Evolutionary conservation across 148 eudicot genomes (phyloP).

Genomic region (Rhododendron simsii): DNA sequence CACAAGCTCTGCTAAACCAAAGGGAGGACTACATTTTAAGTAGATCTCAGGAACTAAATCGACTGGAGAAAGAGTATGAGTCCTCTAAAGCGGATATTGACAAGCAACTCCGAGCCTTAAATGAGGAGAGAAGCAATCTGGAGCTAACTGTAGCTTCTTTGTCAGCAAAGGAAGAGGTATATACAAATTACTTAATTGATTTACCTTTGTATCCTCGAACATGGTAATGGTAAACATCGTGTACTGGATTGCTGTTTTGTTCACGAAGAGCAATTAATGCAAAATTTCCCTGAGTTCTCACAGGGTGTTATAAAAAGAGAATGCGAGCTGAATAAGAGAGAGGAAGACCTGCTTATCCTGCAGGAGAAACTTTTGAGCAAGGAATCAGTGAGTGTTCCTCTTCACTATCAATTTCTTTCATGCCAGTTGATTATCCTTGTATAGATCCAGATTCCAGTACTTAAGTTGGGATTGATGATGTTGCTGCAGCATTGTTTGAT

Average conservation of each 20-base stretch:
- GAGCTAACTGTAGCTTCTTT: constrained; percentile 44
- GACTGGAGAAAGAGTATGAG: constrained; percentile 63
- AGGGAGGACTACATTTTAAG: constrained; percentile 65
- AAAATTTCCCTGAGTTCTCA: constrained; percentile 5
- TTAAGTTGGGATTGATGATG: background rate
- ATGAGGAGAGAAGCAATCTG: constrained; percentile 43
- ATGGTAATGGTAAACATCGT: background rate
- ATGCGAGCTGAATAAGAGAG: constrained; percentile 53
- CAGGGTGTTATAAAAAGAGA: constrained; percentile 69
- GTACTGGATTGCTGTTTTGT: background rate
- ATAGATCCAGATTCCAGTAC: background rate
- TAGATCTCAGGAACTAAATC: constrained; percentile 54
- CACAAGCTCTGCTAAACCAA: constrained; percentile 74
- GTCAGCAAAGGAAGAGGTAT: constrained; percentile 83
- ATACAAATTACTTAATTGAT: background rate
- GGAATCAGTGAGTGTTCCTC: constrained; percentile 52
- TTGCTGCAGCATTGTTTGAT: background rate
- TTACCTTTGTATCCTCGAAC: background rate
- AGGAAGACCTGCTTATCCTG: constrained; percentile 55
- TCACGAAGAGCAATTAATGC: background rate
- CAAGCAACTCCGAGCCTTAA: constrained; percentile 39
- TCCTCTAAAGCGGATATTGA: constrained; percentile 48
- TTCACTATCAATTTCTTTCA: background rate
- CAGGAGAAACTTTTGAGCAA: constrained; percentile 55
- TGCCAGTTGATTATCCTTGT: background rate